Evolutionary conservation across 2,329 filamentous ascomycete species (phyloP), one percentile per base, ranked within the genome.

Genomic region (Xylaria digitata): DNA sequence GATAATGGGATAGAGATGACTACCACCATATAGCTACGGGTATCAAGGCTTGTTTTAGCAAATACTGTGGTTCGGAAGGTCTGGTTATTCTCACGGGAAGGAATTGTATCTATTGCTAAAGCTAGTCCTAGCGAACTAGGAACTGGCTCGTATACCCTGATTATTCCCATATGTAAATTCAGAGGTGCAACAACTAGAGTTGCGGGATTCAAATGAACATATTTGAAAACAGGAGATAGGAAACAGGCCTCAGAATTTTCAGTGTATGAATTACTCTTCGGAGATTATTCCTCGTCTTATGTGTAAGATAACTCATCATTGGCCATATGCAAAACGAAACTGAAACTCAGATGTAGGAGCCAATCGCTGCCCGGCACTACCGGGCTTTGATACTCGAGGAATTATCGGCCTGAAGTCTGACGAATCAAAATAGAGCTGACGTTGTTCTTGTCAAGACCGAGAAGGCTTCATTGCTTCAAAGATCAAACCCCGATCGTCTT

Each of bases 221-320:
- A 21, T 46, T 34, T 8, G 26, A 13, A 13, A 42, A 21, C 42
- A 17, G 5, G 45, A 23, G 1, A 55, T 40, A 45, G 9, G 32
- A 53, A 49, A 60, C 66, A 66, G 73, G 75, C 75, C 75, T 77
- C 75, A 77, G 75, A 75, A 77, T 77, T 77, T 77, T 77, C 75
- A 77, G 75, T 77, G 75, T 75, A 64, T 69, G 71, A 70, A 70
- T 73, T 75, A 74, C 70, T 76, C 75, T 74, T 74, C 62, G 72
- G 74, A 73, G 67, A 70, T 43, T 65, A 64, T 71, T 72, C 75
- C 75, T 77, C 75, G 69, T 77, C 73, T 70, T 74, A 69, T 72
- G 69, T 75, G 62, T 75, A 76, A 73, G 54, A 26, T 67, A 23
- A 66, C 60, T 77, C 75, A 76, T 77, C 75, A 77, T 68, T 64